Evolutionary conservation across 768 basidiomycete genomes (phyloP), one percentile per base, ranked within the genome.

Genomic region (Kwoniella pini): DNA sequence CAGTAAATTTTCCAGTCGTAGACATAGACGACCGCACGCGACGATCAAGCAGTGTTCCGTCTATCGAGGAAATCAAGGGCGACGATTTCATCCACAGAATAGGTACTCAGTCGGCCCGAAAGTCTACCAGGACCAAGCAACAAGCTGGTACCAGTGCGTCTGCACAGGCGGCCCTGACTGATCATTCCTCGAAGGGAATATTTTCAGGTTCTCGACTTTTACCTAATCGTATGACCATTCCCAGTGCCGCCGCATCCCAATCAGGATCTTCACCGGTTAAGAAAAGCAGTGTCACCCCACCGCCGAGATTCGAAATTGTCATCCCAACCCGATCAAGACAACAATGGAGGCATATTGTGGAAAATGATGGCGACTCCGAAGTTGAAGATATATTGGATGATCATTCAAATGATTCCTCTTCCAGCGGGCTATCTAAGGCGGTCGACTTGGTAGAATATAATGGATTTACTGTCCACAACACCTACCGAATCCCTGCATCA

Each of bases 371-470:
- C 9, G 62, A 58, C 26, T 58, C 56, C 1, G 62, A 64, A 9
- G 62, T 64, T 11, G 62, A 64, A 40, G 57, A 54, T 26, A 26
- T 64, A 17, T 26, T 64, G 4, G 62, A 64, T 55, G 17, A 28
- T 1, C 26, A 3, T 24, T 39, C 17, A 1, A 49, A 51, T 30
- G 48, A 54, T 26, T 22, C 59, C 1, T 36, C 52, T n/a, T 54
- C 59, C 10, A 61, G 57, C 26, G 52, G 44, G 3, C 57, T 57
- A 15, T 64, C 57, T 4, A 33, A 31, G n/a, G 56, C 46, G 13
- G 26, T 40, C 11, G 56, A 58, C 10, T 5, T 49, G 27, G 19
- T 57, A 6, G 62, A 63, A 48, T 21, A 52, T 24, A 24, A 60
- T 22, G 51, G 51, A 13, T 53, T 44, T 45, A 60, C 58, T 12